Evolutionary conservation across 1,284 basidiomycete species (phyloP).

Genomic region (Inonotus hispidus): DNA sequence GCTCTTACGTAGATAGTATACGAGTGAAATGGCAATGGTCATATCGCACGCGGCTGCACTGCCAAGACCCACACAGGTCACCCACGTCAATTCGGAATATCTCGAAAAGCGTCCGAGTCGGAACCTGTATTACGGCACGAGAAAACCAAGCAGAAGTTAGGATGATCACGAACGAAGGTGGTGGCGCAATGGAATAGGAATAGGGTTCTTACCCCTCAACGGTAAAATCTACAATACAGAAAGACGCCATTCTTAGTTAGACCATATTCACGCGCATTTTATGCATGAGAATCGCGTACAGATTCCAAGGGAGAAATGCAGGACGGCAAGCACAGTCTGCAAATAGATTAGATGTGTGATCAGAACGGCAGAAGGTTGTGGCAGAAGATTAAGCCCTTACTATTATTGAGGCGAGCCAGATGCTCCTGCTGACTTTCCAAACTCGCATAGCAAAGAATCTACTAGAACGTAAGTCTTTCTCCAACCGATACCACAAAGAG

Average conservation of each 20-base stretch:
- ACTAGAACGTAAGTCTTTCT: conserved; percentile 1
- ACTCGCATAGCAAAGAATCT: conserved; percentile 31
- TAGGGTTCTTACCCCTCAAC: conserved; percentile 24
- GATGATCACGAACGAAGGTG: not conserved
- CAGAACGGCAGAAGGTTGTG: not conserved
- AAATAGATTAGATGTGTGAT: not conserved
- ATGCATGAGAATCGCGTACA: conserved; percentile 16
- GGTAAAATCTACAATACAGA: conserved; percentile 25
- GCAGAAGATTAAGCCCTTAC: conserved; percentile 19
- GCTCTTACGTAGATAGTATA: conserved; percentile 27
- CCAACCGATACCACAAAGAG: conserved; percentile 3
- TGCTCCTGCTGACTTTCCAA: conserved; percentile 28
- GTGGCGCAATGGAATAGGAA: not conserved
- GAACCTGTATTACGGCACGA: conserved; percentile 20
- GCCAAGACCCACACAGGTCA: conserved; percentile 28
- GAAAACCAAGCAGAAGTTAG: no score
- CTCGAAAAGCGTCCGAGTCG: conserved; percentile 25
- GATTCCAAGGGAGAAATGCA: conserved; percentile 25
- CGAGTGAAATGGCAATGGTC: conserved; percentile 28
- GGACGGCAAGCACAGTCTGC: conserved; percentile 23
- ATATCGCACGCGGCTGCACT: conserved; percentile 29
- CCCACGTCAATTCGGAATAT: conserved; percentile 28
- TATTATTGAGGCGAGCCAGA: conserved; percentile 26
- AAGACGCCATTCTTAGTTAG: not conserved
- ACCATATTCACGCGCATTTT: not conserved